These are phyloP conservation scores for Thamnidium elegans DNA, from an alignment of 192 early-diverging fungal genomes.

Conservation along the genomic window DNA sequence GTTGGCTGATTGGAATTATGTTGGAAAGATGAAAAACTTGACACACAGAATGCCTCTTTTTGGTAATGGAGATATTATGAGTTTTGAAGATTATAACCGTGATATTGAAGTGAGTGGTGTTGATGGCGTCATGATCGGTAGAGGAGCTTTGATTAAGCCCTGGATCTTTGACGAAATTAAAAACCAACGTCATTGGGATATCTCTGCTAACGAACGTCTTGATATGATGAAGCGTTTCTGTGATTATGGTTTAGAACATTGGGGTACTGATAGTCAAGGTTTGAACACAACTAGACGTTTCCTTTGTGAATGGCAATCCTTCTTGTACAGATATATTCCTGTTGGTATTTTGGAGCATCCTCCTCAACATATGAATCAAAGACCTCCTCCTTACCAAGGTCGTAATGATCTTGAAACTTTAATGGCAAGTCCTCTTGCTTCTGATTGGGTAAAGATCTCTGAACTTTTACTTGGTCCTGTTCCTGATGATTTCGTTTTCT, in stretches of 20 bases:
- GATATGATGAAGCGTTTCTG: constrained; percentile 85
- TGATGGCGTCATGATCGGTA: constrained; percentile 90
- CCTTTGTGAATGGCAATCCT: constrained; percentile 79
- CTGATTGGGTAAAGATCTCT: constrained; percentile 87
- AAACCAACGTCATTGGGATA: constrained; percentile 84
- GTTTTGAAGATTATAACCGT: constrained; percentile 79
- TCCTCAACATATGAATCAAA: constrained; percentile 89
- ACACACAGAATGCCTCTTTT: constrained; percentile 55
- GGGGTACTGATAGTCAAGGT: constrained; percentile 88
- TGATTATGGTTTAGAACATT: constrained; percentile 89
- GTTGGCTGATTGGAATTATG: constrained; percentile 91
- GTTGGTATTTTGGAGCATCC: constrained; percentile 88
- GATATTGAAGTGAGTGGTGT: constrained; percentile 60
- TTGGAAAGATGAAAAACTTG: constrained; percentile 53
- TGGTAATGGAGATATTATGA: constrained; percentile 82
- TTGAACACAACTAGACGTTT: constrained; percentile 80
- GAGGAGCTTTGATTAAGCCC: constrained; percentile 86
- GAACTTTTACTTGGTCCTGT: constrained; percentile 91
- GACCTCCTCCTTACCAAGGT: constrained; percentile 82
- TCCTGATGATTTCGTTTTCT: constrained; percentile 81
- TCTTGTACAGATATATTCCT: constrained; percentile 79
- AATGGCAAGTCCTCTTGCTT: constrained; percentile 74
- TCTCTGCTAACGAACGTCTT: constrained; percentile 83
- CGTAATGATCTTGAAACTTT: constrained; percentile 92
- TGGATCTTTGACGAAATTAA: constrained; percentile 97